A percentile compares a stretch with the other conserved stretches of the same genome.
phyloP scores from a whole-genome alignment of 192 early-diverging fungal genomes.

The Entomortierella lignicola region DNA sequence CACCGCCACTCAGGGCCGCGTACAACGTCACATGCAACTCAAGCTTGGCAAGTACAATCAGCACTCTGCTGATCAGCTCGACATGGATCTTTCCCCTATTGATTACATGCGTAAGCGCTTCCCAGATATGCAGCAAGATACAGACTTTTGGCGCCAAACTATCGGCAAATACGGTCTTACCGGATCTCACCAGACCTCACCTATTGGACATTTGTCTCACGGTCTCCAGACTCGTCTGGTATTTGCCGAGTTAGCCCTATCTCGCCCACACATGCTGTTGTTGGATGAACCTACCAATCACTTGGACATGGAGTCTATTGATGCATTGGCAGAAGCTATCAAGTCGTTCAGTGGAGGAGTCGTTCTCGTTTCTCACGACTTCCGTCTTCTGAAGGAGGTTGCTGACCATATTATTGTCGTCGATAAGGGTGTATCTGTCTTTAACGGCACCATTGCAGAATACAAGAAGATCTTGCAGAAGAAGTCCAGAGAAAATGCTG shows the following conservation, averaged over 20 bases:
- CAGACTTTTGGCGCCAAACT: constrained; percentile 90
- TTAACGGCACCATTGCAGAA: constrained; percentile 82
- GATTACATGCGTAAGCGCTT: constrained; percentile 92
- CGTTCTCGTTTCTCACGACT: constrained; percentile 99
- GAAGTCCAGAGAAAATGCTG: constrained; percentile 50
- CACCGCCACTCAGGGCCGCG: constrained; percentile 83
- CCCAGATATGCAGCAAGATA: constrained; percentile 83
- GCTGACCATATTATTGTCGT: constrained; percentile 96
- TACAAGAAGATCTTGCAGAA: constrained; percentile 90
- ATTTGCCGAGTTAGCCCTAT: constrained; percentile 92
- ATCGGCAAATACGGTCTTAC: constrained; percentile 96
- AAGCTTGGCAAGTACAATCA: constrained; percentile 98
- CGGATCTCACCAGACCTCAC: constrained; percentile 90
- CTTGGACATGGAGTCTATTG: constrained; percentile 93
- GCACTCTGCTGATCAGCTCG: constrained; percentile 97
- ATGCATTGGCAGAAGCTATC: constrained; percentile 95
- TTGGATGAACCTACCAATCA: constrained; percentile 99
- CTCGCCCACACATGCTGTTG: constrained; percentile 92
- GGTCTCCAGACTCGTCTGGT: constrained; percentile 96
- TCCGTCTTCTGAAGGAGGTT: constrained; percentile 96
- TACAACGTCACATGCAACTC: constrained; percentile 90
- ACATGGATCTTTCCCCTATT: constrained; percentile 86
- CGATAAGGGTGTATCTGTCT: constrained; percentile 78
- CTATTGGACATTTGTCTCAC: constrained; percentile 91
- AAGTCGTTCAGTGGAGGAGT: constrained; percentile 95